Evolutionary conservation across 139 green algal genomes (phyloP), one percentile per base, ranked within the genome.

Genomic region (Bryopsis sp.): DNA sequence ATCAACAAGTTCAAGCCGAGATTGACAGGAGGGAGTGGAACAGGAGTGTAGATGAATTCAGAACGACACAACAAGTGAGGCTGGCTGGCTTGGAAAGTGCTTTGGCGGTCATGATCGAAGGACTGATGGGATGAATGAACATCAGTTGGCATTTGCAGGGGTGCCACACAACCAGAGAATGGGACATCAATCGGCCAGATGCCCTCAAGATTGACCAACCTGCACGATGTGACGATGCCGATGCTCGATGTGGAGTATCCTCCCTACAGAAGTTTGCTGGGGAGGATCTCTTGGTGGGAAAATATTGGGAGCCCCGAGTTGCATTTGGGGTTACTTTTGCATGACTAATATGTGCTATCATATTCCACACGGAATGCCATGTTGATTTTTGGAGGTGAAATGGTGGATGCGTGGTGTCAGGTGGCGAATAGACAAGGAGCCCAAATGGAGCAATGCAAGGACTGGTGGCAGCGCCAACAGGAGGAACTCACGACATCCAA

Each of bases 111-210:
- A n/a, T n/a, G n/a, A n/a, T n/a, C n/a, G n/a, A n/a, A n/a, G n/a
- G n/a, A n/a, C n/a, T n/a, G n/a, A n/a, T n/a, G n/a, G n/a, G n/a
- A n/a, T n/a, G n/a, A n/a, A n/a, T n/a, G 1, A 28, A 32, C 48
- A 29, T 2, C 0, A 2, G 15, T 50, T 50, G 43, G 11, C 11
- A 28, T 11, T 32, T 28, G 28, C 83, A 90, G 84, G 71, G 82
- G 24, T 75, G 81, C 32, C 39, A 81, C 58, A 88, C 83, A 0
- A 71, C 71, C 2, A 58, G 75, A 34, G 85, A 91, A 34, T 91
- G 85, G 85, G 85, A 91, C 68, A 66, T 91, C 6, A 89, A 88
- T 71, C 74, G 83, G 0, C 83, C 83, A 4, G 85, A 89, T 48
- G 75, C 58, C 39, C 77, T 83, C 58, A 64, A 48, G 2, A 71